Evolutionary conservation across 805 yeast genomes (phyloP).

Genomic region (Yarrowia sp.): DNA sequence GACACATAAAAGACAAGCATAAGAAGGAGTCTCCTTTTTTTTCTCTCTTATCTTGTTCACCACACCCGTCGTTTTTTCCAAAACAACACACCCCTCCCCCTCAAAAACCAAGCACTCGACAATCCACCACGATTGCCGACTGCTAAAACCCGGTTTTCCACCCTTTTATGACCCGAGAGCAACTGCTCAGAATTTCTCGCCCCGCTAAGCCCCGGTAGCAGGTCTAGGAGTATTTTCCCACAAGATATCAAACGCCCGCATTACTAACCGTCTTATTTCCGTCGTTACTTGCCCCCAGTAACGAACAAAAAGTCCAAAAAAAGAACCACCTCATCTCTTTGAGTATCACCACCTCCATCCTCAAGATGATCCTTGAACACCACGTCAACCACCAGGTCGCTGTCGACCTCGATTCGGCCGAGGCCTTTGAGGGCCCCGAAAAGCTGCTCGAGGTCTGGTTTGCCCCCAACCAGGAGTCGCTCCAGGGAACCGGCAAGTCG

Average conservation of each 20-base stretch:
- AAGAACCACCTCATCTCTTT: neutral
- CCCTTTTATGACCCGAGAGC: constrained; percentile 40
- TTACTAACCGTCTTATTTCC: neutral
- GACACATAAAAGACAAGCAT: constrained; percentile 9
- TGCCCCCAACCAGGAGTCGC: constrained; percentile 57
- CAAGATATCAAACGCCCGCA: constrained; percentile 3
- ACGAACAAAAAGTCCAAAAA: neutral
- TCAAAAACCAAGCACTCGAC: constrained; percentile 18
- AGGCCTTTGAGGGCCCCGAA: constrained; percentile 97
- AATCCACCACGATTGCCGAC: constrained; percentile 38
- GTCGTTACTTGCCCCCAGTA: neutral
- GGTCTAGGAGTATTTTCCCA: constrained; percentile 31
- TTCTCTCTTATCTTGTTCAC: neutral
- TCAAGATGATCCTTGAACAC: constrained; percentile 34
- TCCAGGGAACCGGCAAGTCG: constrained; percentile 54
- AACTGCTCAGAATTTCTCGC: constrained; percentile 39
- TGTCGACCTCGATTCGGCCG: constrained; percentile 80
- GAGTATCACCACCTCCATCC: too few species aligned
- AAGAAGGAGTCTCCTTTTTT: too few species aligned
- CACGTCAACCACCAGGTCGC: constrained; percentile 80
- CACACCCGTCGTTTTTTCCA: neutral
- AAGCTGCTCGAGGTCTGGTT: constrained; percentile 92
- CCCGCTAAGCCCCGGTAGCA: constrained; percentile 40
- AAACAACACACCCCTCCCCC: neutral
- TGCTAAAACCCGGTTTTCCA: constrained; percentile 27